Evolutionary conservation across 1,139 yeast genomes (phyloP), one percentile per base, ranked within the genome.

Genomic region (Suhomyces coccinellae): DNA sequence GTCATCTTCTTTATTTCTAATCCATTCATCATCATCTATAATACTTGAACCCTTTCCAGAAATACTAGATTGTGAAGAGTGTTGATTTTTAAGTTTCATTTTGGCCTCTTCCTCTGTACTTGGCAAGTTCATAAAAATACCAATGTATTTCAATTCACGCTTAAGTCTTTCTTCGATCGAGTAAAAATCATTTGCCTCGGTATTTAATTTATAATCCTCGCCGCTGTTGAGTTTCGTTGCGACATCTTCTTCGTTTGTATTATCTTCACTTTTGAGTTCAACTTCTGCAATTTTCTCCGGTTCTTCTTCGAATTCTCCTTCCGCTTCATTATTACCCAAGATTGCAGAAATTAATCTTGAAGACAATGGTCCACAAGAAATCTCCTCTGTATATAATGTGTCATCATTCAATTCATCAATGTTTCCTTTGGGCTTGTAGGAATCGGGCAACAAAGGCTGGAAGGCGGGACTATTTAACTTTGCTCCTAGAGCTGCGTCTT

Each of bases 351-450:
- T 65, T 40, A 95, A 71, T 48, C 99, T 77, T 27, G 93, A 83
- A 0, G 96, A 87, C 35, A 93, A 72, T 0, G 99, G 99, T 0
- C 99, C 99, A 62, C 96, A 87, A 0, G 96, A 85, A 1, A 91
- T 72, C 17, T 80, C 83, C 49, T 86, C 95, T 0, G 84, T 74
- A 50, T 86, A 95, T 45, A 91, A 65, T 2, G 69, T 66, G 4
- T 79, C 84, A 55, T 89, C 97, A 22, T 65, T 73, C 33, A 91
- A 54, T 17, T 73, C 73, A 20, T 77, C 82, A 1, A 83, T 71
- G 0, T 83, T 70, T 3, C 90, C 93, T 50, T 75, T 80, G 0
- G 96, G 84, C 34, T 75, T 69, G 41, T 80, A 76, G 2, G 77
- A 61, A 38, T 73, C 79, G 31, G 66, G 50, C 6, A 79, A 60